A percentile compares a stretch with the other conserved stretches of the same genome.
Conservation (phyloP, 139 green algal species). For the Ettlia oleoabundans region DNA sequence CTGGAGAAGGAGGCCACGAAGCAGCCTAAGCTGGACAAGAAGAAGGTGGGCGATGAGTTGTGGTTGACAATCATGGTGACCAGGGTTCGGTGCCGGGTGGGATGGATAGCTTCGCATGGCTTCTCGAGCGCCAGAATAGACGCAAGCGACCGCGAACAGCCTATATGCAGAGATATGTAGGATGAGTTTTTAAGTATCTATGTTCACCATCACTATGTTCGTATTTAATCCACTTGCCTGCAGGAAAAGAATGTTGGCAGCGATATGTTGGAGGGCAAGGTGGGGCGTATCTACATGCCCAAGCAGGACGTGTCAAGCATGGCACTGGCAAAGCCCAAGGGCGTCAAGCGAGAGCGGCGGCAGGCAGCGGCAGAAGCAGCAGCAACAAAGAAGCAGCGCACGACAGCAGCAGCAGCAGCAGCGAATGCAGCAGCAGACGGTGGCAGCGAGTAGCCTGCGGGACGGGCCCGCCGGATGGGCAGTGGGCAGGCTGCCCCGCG, state of each 20-base stretch:
- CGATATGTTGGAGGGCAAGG: conserved; percentile 82
- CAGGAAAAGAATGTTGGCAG: conserved; percentile 90
- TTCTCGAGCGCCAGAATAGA: no score
- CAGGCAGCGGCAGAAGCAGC: conserved; percentile 50
- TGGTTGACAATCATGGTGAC: no score
- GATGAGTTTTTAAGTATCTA: no score
- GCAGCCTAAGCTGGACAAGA: conserved; percentile 71
- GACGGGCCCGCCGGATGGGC: no score
- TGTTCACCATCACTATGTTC: no score
- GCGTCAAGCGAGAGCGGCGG: conserved; percentile 75
- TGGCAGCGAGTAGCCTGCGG: conserved; percentile 7
- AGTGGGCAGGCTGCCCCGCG: no score
- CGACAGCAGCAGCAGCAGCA: conserved; percentile 8
- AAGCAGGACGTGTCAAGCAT: conserved; percentile 84
- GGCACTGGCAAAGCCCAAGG: conserved; percentile 87
- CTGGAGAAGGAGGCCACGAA: conserved; percentile 85
- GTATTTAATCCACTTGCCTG: no score
- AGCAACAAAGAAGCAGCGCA: conserved; percentile 35
- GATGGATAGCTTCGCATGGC: no score
- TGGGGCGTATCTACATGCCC: conserved; percentile 95
- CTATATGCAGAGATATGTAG: no score
- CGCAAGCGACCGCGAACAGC: no score
- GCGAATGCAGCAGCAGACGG: conserved; percentile 1
- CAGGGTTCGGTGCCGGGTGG: not conserved
- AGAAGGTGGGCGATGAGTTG: conserved; percentile 68